Percentiles rank a stretch among this genome's conserved stretches.
Conservation (phyloP, 2,329 filamentous ascomycete species). For the Metarhizium rileyi region DNA sequence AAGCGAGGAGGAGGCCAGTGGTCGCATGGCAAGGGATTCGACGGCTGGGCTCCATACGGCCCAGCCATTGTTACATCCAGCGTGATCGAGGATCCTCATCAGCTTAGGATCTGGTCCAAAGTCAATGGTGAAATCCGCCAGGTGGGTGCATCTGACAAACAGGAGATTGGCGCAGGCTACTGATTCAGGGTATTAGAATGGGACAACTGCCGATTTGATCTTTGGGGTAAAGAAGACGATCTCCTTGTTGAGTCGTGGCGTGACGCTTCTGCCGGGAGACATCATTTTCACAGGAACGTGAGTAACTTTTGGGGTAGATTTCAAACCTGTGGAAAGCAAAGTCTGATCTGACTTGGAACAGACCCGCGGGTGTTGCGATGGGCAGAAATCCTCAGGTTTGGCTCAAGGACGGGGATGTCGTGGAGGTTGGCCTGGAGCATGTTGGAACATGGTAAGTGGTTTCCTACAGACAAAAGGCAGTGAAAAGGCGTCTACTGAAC, state of each 20-base stretch:
- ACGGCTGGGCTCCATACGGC: conserved; percentile 65
- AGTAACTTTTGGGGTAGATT: conserved; percentile 15
- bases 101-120: conserved; percentile 44
- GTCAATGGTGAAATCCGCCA: conserved; percentile 51
- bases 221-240: conserved; percentile 52
- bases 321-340: too few species aligned
- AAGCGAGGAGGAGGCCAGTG: conserved; percentile 60
- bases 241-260: conserved; percentile 49
- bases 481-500: not conserved
- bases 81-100: conserved; percentile 47
- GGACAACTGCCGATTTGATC: conserved; percentile 51
- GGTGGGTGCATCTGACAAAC: conserved; percentile 17
- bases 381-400: conserved; percentile 56
- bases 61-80: conserved; percentile 56
- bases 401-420: conserved; percentile 60
- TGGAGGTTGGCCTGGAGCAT: conserved; percentile 57
- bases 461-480: not conserved
- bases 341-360: conserved; percentile 15
- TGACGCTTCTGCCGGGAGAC: conserved; percentile 53
- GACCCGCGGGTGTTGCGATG: conserved; percentile 62
- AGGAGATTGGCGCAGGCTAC: not conserved
- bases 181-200: conserved; percentile 26
- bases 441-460: conserved; percentile 45
- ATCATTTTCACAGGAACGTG: conserved; percentile 57
- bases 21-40: conserved; percentile 64